Conservation (phyloP, 2,329 filamentous ascomycete genomes). For the Teratosphaeria gauchensis region DNA sequence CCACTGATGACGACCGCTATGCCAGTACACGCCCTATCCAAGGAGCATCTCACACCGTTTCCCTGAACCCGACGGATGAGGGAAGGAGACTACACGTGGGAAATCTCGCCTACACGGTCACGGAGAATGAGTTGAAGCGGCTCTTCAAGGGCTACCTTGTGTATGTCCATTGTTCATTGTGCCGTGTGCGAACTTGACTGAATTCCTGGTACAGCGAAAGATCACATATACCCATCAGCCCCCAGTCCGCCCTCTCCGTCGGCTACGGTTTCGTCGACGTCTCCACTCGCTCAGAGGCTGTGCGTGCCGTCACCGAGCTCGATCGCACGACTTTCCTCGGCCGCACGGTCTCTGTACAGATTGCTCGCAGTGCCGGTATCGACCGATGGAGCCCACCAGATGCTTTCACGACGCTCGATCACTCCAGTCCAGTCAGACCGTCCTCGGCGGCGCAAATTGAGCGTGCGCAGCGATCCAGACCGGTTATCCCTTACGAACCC, state of each 20-base stretch:
- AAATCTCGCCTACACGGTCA: conserved; percentile 99
- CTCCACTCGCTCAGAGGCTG: conserved; percentile 84
- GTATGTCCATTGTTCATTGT: conserved; percentile 51
- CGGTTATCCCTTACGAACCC: not conserved
- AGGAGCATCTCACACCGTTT: not conserved
- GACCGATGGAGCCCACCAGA: not conserved
- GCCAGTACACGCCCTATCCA: not conserved
- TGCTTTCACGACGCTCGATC: not conserved
- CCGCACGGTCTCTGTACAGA: conserved; percentile 97
- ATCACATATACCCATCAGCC: conserved; percentile 98
- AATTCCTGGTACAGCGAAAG: conserved; percentile 61
- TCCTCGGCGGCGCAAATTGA: not conserved
- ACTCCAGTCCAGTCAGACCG: not conserved
- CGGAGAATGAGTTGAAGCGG: conserved; percentile 98
- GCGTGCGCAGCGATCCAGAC: not conserved
- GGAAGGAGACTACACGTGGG: conserved; percentile 99
- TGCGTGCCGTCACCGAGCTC: conserved; percentile 88
- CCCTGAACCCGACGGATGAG: conserved; percentile 70
- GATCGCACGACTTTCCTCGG: conserved; percentile 96
- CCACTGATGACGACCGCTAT: not conserved
- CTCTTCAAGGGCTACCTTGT: conserved; percentile 99
- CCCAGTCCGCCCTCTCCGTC: conserved; percentile 93
- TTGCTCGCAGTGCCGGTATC: conserved; percentile 85
- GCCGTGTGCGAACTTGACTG: conserved; percentile 4
- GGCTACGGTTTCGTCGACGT: conserved; percentile 99